Base-by-base conservation (phyloP, 163 green algal species). In the Volvox carteri region DNA sequence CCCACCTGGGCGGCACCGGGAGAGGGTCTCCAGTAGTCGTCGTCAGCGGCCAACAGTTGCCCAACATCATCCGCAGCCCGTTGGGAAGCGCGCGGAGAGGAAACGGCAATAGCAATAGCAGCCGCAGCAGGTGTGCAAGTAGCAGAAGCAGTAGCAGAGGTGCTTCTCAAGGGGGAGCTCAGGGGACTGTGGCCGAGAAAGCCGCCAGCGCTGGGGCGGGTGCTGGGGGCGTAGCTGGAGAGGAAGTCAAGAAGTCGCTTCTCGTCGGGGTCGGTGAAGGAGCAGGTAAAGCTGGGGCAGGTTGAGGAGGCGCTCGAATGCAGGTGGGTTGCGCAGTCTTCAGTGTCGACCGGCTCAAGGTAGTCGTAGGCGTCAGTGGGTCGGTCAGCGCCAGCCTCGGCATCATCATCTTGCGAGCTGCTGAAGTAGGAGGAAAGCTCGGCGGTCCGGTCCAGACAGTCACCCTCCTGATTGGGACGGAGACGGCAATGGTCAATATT, bases 221-320 rank as follows among this genome's bases (percentile, higher is more conserved):
- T 73, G 62, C 62, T 73, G 62, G 41, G 9, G 62, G 8, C 9
- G 3, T n/a, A 23, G 62, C 62, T 73, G 28, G 62, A 73, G n/a
- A 41, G 28, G 62, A 42, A 41, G 28, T 73, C 62, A 6, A 44
- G 6, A 6, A 44, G n/a, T n/a, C 19, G n/a, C 28, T 73, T 73
- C 19, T 73, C 62, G n/a, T 73, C 62, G 5, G 62, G 62, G 62
- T 73, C 62, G 11, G 30, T 7, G 62, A 23, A 73, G 11, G 62
- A 73, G 62, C 62, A 73, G 62, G n/a, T 73, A 41, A n/a, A n/a
- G 62, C 62, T 73, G 62, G 28, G 28, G 62, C 62, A 73, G 28
- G 62, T 44, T 8, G 62, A 73, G 8, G 28, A 41, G 62, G 3
- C 19, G 30, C 4, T 5, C 62, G 62, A 73, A 30, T 73, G 62